Percentiles rank a stretch among this genome's conserved stretches.
Evolutionary conservation across 768 basidiomycete genomes (phyloP).

Genomic region (Psilocybe azurescens): DNA sequence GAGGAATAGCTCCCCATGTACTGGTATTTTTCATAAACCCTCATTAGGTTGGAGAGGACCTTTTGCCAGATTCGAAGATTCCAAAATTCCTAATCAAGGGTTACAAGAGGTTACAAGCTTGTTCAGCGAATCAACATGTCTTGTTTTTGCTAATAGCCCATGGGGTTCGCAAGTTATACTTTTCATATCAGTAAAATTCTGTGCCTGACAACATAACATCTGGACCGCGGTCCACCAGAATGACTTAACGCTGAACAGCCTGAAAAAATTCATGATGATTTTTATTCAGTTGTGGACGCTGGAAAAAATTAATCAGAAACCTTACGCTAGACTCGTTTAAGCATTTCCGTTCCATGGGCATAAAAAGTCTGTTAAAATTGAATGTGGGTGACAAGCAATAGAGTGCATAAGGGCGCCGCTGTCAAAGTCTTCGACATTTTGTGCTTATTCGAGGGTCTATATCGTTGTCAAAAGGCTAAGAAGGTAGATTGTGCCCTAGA

Average conservation of each 20-base stretch:
- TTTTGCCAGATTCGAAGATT: conserved; percentile 6
- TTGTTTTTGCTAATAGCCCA: neutral
- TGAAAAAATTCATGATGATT: no score
- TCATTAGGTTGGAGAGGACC: conserved; percentile 1
- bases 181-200: neutral
- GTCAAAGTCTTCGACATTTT: no score
- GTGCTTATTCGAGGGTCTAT: no score
- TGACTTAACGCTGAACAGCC: neutral
- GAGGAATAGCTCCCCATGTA: neutral
- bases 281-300: no score
- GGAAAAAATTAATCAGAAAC: neutral
- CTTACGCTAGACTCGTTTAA: conserved; percentile 6
- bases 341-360: conserved; percentile 11
- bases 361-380: neutral
- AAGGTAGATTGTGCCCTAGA: no score
- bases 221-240: neutral
- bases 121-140: neutral
- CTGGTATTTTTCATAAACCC: conserved; percentile 4
- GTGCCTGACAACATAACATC: neutral
- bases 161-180: neutral
- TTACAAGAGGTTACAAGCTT: neutral
- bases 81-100: conserved; percentile 8
- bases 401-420: no score
- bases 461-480: no score
- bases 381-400: no score